Evolutionary conservation across 192 early-diverging fungal species (phyloP).

Genomic region (Coemansia sp.): DNA sequence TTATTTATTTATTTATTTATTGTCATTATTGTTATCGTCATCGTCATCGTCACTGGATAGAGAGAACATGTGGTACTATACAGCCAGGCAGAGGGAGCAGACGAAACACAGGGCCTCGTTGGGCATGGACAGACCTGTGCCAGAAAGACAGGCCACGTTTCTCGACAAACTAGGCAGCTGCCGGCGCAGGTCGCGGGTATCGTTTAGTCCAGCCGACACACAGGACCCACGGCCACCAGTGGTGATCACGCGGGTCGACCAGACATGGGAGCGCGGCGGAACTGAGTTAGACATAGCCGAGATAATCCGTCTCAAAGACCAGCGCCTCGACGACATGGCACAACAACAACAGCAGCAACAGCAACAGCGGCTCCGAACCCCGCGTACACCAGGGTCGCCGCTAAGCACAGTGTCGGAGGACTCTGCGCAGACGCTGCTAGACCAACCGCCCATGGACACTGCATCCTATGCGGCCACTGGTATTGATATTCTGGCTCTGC

Average conservation of each 20-base stretch:
- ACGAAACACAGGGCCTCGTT: background rate
- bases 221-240: background rate
- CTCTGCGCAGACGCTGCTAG: too few relatives aligned
- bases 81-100: background rate
- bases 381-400: background rate
- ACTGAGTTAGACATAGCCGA: slow-evolving; percentile 32
- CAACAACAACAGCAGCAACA: background rate
- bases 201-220: background rate
- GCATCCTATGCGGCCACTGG: too few relatives aligned
- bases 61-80: slow-evolving; percentile 1
- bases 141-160: slow-evolving; percentile 5
- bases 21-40: too few relatives aligned
- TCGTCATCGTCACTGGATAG: too few relatives aligned
- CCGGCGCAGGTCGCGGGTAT: background rate
- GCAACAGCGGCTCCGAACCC: background rate
- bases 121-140: background rate
- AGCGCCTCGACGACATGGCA: background rate
- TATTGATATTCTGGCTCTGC: too few relatives aligned
- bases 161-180: slow-evolving; percentile 8
- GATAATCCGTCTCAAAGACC: slow-evolving; percentile 33
- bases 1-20: too few relatives aligned
- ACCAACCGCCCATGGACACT: too few relatives aligned
- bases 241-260: slow-evolving; percentile 28
- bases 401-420: background rate
- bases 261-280: slow-evolving; percentile 4